These are phyloP conservation scores for Inga oerstediana DNA, from an alignment of 306 rosid genomes.

Conservation along the genomic window DNA sequence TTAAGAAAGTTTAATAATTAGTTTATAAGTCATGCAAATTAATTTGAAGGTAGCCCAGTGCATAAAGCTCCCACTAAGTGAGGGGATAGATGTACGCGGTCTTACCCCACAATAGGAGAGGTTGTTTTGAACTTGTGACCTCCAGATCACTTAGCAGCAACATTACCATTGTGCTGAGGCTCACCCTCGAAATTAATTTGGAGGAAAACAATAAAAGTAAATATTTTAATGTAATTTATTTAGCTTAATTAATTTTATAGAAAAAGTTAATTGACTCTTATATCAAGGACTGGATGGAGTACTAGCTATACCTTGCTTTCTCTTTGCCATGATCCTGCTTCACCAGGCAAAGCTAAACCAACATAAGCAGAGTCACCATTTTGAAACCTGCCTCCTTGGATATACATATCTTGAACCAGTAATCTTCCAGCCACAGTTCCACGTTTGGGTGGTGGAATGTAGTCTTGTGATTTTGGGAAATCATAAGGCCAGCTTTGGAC, in stretches of 20 bases:
- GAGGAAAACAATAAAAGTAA: too few relatives aligned
- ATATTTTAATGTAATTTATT: too few relatives aligned
- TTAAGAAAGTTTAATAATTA: too few relatives aligned
- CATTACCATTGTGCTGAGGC: too few relatives aligned
- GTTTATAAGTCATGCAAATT: too few relatives aligned
- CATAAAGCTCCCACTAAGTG: rapidly evolving
- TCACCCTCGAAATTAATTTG: too few relatives aligned
- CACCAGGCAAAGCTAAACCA: conserved; percentile 78
- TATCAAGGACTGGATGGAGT: too few relatives aligned
- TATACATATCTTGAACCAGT: conserved; percentile 63
- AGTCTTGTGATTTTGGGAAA: conserved; percentile 62
- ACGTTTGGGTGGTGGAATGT: conserved; percentile 48
- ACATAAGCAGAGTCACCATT: conserved; percentile 52
- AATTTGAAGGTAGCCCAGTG: too few relatives aligned
- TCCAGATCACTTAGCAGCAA: too few relatives aligned
- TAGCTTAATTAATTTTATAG: rapidly evolving
- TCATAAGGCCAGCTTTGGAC: conserved; percentile 70
- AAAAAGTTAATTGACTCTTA: rapidly evolving
- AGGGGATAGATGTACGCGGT: too few relatives aligned
- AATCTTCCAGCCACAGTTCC: conserved; percentile 65
- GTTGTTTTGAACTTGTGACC: too few relatives aligned
- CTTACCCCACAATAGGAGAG: too few relatives aligned
- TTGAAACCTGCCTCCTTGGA: conserved; percentile 32
- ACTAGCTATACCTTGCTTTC: conserved; percentile 65
- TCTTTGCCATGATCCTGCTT: conserved; percentile 78